These are phyloP conservation scores for Tephrocybe sp. DNA, from an alignment of 768 basidiomycete species.

Conservation along the genomic window DNA sequence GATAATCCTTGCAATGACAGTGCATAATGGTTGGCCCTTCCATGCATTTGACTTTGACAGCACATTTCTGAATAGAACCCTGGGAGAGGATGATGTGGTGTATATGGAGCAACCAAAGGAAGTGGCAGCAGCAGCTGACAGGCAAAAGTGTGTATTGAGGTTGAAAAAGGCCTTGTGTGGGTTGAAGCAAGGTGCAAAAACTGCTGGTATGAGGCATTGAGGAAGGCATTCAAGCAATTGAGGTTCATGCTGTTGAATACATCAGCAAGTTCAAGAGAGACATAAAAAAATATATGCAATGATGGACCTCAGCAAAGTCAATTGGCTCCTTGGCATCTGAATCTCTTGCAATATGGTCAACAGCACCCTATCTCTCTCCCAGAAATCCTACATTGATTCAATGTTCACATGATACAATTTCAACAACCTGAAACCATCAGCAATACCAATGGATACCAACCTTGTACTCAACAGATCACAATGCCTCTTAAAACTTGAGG, in stretches of 20 bases:
- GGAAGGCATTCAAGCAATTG: constrained; percentile 19
- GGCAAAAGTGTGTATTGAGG: constrained; percentile 8
- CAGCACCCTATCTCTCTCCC: constrained; percentile 24
- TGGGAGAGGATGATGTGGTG: not conserved
- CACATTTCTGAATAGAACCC: constrained; percentile 1
- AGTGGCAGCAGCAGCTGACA: not conserved
- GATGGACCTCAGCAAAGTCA: constrained; percentile 5
- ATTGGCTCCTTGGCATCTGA: constrained; percentile 20
- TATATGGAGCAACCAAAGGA: not conserved
- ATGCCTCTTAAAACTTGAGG: constrained; percentile 20
- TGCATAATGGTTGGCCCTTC: constrained; percentile 8
- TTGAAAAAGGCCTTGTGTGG: constrained; percentile 30
- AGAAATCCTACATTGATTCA: constrained; percentile 31
- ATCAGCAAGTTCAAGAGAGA: not conserved
- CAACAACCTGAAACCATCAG: constrained; percentile 23
- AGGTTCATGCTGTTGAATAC: constrained; percentile 6
- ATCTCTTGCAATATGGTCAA: constrained; percentile 12
- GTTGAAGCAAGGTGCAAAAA: constrained; percentile 27
- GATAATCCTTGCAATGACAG: not conserved
- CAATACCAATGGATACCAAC: constrained; percentile 26
- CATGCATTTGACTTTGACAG: constrained; percentile 6
- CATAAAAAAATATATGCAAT: not conserved
- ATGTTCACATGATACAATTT: constrained; percentile 25
- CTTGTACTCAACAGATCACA: constrained; percentile 15
- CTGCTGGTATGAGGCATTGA: constrained; percentile 29